Evolutionary conservation across 2,329 filamentous ascomycete genomes (phyloP), one percentile per base, ranked within the genome.

Genomic region (Aurifilum marmelostoma): DNA sequence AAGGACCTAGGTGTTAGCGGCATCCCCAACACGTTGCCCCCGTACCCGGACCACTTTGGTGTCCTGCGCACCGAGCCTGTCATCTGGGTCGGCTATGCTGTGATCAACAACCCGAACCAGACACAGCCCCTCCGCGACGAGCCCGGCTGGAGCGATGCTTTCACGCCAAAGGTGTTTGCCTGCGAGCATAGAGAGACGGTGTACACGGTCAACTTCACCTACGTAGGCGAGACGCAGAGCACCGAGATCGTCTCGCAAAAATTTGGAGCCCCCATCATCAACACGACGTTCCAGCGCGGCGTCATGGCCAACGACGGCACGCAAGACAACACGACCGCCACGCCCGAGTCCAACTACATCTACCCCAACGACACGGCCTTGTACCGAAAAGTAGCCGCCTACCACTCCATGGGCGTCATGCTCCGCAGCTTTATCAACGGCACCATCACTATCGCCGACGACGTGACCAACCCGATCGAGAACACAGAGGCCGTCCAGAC

Each of bases 121-220:
- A 71, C 71, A 0, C 65, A 72, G 8, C 76, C 76, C 2, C 66
- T 60, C 24, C 75, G 75, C 0, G 74, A 69, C 21, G 72, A 72
- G 14, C 69, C 76, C 2, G 73, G 67, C 6, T 80, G 77, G 77
- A 68, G 76, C 37, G 72, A 75, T 2, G 73, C 76, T 1, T 79
- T 79, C 43, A 73, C 79, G 1, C 79, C 79, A 5, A 77, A 77
- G 64, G 74, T 81, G 0, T 74, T 80, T 32, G 76, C 75, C 8
- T 83, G 80, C 70, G 79, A 80, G 69, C 76, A 82, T 66, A 78
- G 80, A 47, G 76, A 79, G 71, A 77, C 77, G 8, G 67, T 73
- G 12, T 82, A 82, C 73, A 75, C 69, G 0, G 75, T 80, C 21
- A 71, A 69, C 2, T 80, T 82, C 68, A 76, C 75, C 67, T 78